Evolutionary conservation across 148 eudicot species (phyloP), one percentile per base, ranked within the genome.

Genomic region (Pharnaceum exiguum): DNA sequence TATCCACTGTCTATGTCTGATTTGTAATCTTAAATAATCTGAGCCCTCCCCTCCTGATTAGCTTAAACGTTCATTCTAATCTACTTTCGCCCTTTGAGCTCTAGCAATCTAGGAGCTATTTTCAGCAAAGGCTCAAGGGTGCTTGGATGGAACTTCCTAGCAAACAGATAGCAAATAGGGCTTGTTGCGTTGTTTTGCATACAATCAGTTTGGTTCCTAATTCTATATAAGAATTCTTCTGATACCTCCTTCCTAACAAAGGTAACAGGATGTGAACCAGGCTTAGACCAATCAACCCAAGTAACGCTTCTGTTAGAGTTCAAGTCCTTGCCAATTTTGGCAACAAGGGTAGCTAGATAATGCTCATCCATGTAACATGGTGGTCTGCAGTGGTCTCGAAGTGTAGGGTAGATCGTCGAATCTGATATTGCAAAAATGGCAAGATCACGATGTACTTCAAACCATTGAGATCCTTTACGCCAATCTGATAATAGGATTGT

Each of bases 391-490:
- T 64, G 59, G 17, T 59, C 75, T 17, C 69, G 66, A 30, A 79
- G 43, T 4, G 69, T 11, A 1, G 73, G 63, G 30, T 73, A 71
- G 24, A 58, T 62, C 4, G 32, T 54, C 2, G 22, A 15, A 24
- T 82, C 88, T 0, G 88, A 76, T 1, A 79, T 42, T 3, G 79
- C 51, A 35, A 64, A 69, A n/a, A 68, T 27, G 27, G 81, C 88
- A 3, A 79, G 71, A 2, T 71, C 57, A 19, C 88, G 51, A 4
- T 71, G 51, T 45, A 79, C 67, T 47, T 79, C 82, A 17, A 82
- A 82, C 87, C 87, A 82, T 51, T 82, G 87, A 18, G 76, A 62
- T 10, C 87, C 87, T 57, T 82, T 82, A 5, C 84, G 51, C 88
- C 88, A 79, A 24, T 82, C 73, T 5, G 70, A 25, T 3, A 79